Evolutionary conservation across 768 basidiomycete species (phyloP).

Genomic region (Serpula lacrymans): DNA sequence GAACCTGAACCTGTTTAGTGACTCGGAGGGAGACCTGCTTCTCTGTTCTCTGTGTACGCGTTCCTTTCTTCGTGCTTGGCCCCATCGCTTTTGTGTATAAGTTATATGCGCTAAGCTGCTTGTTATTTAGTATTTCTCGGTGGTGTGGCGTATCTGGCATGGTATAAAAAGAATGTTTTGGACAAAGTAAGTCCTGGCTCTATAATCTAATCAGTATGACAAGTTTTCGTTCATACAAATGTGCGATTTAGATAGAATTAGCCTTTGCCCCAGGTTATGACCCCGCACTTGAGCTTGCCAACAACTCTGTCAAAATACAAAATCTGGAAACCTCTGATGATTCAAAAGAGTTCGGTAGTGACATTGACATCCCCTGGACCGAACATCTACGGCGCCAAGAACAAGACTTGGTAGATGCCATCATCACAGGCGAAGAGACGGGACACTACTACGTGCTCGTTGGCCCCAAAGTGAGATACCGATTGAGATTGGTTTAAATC

Average conservation of each 20-base stretch:
- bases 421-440: constrained; percentile 64
- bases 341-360: constrained; percentile 27
- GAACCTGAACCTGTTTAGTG: too few species aligned
- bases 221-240: constrained; percentile 9
- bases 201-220: constrained; percentile 11
- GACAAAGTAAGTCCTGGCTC: constrained; percentile 61
- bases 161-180: constrained; percentile 83
- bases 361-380: constrained; percentile 44
- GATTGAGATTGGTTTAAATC: constrained; percentile 8
- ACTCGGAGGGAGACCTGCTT: too few species aligned
- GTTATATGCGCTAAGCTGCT: constrained; percentile 3
- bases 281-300: constrained; percentile 73
- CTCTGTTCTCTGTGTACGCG: too few species aligned
- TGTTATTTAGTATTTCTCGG: constrained; percentile 55
- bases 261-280: constrained; percentile 82
- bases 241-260: constrained; percentile 56
- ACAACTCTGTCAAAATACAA: constrained; percentile 35
- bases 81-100: neutral
- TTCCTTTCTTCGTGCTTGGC: constrained; percentile 1
- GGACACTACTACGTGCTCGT: constrained; percentile 77
- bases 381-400: constrained; percentile 68
- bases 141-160: constrained; percentile 67
- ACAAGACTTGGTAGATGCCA: constrained; percentile 72
- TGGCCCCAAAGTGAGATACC: constrained; percentile 61
- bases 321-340: too few species aligned